Evolutionary conservation across 2,329 filamentous ascomycete species (phyloP).

Genomic region (Xylariaceae sp.): DNA sequence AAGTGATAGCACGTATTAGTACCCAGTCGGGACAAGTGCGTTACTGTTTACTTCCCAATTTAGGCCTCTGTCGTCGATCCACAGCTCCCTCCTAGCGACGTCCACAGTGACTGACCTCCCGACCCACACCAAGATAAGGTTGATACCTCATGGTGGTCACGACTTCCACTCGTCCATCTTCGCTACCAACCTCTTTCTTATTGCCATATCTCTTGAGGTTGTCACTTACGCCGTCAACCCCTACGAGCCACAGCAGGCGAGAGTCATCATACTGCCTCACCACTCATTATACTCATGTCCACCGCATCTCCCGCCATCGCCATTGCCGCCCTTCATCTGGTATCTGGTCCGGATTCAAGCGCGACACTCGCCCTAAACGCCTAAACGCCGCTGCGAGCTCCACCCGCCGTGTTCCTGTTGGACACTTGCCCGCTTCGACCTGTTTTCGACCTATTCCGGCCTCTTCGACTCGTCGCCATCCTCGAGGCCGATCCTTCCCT

Average conservation of each 20-base stretch:
- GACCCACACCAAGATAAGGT: neutral
- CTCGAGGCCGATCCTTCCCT: slow-evolving; percentile 8
- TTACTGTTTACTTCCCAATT: no score
- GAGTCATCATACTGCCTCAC: neutral
- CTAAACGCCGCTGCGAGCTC: slow-evolving; percentile 13
- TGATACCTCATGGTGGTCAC: slow-evolving; percentile 1
- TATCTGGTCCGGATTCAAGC: slow-evolving; percentile 15
- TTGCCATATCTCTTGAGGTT: neutral
- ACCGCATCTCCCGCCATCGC: neutral
- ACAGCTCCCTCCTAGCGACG: neutral
- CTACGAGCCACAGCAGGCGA: slow-evolving; percentile 2
- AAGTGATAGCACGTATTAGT: no score
- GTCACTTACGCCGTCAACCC: neutral
- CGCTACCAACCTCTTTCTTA: slow-evolving; percentile 1
- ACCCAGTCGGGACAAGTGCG: no score
- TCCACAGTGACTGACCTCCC: neutral
- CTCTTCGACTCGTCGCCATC: no score
- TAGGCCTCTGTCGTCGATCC: no score
- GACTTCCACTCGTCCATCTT: slow-evolving; percentile 1
- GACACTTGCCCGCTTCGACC: slow-evolving; percentile 3
- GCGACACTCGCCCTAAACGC: slow-evolving; percentile 11
- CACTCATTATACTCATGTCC: slow-evolving; percentile 1
- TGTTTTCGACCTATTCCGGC: neutral
- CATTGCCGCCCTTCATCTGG: slow-evolving; percentile 4
- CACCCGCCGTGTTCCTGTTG: slow-evolving; percentile 6